Base-by-base conservation (phyloP, 495 filamentous ascomycete genomes). In the Niebla homalea region DNA sequence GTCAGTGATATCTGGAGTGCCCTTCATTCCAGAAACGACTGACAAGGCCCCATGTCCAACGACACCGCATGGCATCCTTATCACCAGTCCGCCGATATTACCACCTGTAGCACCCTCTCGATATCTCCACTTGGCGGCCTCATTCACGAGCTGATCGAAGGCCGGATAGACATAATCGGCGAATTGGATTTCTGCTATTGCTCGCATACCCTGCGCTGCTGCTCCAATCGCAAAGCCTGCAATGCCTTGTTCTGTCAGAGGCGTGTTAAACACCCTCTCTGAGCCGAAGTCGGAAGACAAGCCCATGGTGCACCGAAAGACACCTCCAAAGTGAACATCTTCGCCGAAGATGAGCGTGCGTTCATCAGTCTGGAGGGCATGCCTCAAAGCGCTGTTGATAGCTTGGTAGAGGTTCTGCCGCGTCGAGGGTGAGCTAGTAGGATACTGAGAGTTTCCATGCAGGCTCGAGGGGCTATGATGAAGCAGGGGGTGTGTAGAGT, bases 91-190 rank as follows among this genome's bases (percentile, higher is more conserved):
- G 6, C 87, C 87, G 11, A 69, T 74, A 62, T 82, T 76, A 8
- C 76, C 74, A 1, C 76, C 81, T 11, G 81, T 84, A 2, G 62
- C 66, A 0, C 89, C 90, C 62, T 90, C 85, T 45, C 90, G 74
- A 66, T 90, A 98, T 48, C 92, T 70, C 54, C 86, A 85, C 69
- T 97, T 98, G 44, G 88, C 87, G 3, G 89, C 89, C 66, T 98
- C 92, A 61, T 97, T 97, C 54, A 97, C 89, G 36, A 98, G 73
- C 74, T 98, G 92, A 61, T 98, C 92, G 56, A 97, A 97, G 1
- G 92, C 89, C 2, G 92, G 92, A 65, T 83, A 97, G 38, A 98
- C 81, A 64, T 98, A 98, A 66, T 98, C 92, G 35, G 92, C 93
- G 60, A 98, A 98, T 66, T 98, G 92, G 46, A 98, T 92, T 68